A percentile compares a stretch with the other conserved stretches of the same genome.
phyloP scores from a whole-genome alignment of 768 basidiomycete species.

The Collybia sordida region DNA sequence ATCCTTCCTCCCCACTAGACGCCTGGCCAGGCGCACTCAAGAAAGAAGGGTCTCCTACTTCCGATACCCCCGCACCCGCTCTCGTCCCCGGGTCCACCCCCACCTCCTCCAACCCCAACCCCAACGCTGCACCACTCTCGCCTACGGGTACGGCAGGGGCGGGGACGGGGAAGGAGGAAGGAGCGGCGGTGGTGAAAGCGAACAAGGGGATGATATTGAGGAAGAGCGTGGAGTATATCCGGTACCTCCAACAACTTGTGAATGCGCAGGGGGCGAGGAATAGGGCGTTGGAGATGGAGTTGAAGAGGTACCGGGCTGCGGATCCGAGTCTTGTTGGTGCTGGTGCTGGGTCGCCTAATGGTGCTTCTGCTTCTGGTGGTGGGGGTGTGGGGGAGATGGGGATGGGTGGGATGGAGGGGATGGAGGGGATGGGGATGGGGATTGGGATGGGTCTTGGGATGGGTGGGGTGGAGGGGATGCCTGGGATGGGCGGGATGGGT shows the following conservation, averaged over 20 bases:
- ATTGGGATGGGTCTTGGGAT: too few relatives aligned
- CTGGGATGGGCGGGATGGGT: neutral
- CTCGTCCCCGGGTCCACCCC: slow-evolving; percentile 1
- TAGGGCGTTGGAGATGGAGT: slow-evolving; percentile 74
- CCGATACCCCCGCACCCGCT: slow-evolving; percentile 1
- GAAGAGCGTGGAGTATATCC: slow-evolving; percentile 79
- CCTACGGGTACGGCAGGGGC: neutral
- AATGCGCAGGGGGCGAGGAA: slow-evolving; percentile 76
- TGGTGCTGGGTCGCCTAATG: slow-evolving; percentile 2
- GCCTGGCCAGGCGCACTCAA: slow-evolving; percentile 2
- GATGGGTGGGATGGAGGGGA: slow-evolving; percentile 1
- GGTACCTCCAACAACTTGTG: slow-evolving; percentile 86
- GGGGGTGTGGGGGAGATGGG: neutral
- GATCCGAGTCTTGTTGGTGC: too few relatives aligned
- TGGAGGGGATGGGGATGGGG: too few relatives aligned
- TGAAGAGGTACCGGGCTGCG: slow-evolving; percentile 43
- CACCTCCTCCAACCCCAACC: slow-evolving; percentile 7
- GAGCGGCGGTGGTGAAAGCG: slow-evolving; percentile 63
- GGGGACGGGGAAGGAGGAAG: slow-evolving; percentile 16
- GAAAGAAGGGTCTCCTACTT: slow-evolving; percentile 3
- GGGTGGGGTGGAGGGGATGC: too few relatives aligned
- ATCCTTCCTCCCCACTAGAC: slow-evolving; percentile 13
- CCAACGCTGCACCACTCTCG: slow-evolving; percentile 4
- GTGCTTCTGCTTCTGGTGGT: slow-evolving; percentile 16
- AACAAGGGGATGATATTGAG: slow-evolving; percentile 94